Percentiles rank a stretch among this genome's conserved stretches.
Conservation (phyloP, 2,329 filamentous ascomycete species). For the Colletotrichum salicis region DNA sequence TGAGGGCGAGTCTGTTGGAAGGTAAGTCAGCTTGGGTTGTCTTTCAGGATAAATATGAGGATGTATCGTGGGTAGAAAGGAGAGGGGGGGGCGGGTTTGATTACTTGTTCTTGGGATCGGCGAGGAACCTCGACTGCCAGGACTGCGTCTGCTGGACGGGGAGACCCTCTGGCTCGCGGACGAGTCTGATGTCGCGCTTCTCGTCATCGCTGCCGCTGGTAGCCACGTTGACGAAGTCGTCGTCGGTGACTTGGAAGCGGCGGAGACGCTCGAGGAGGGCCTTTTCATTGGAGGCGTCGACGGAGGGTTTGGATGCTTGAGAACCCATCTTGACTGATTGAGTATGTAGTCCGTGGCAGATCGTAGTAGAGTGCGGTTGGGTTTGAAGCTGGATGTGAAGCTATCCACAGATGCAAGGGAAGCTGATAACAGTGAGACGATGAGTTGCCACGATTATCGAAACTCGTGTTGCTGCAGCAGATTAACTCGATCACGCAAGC, state of each 20-base stretch:
- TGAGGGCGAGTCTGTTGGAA: conserved; percentile 73
- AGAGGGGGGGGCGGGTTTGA: no score
- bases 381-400: background rate
- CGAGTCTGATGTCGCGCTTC: conserved; percentile 59
- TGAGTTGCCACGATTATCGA: background rate
- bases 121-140: conserved; percentile 72
- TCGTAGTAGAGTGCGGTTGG: background rate
- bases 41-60: no score
- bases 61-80: no score
- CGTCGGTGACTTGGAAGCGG: conserved; percentile 58
- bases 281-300: conserved; percentile 51
- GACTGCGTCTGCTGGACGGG: conserved; percentile 61
- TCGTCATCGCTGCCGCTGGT: conserved; percentile 61
- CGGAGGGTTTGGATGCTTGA: conserved; percentile 52
- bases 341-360: rapidly evolving
- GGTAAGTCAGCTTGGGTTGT: no score
- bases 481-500: conserved; percentile 27
- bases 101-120: conserved; percentile 75
- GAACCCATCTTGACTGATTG: conserved; percentile 51
- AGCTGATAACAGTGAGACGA: background rate
- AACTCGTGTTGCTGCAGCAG: background rate
- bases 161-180: conserved; percentile 56
- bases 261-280: conserved; percentile 56
- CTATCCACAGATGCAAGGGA: background rate
- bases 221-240: conserved; percentile 64